These are phyloP conservation scores for Oryza glumipatula DNA, from an alignment of 176 grass and related monocot species.

Conservation along the genomic window DNA sequence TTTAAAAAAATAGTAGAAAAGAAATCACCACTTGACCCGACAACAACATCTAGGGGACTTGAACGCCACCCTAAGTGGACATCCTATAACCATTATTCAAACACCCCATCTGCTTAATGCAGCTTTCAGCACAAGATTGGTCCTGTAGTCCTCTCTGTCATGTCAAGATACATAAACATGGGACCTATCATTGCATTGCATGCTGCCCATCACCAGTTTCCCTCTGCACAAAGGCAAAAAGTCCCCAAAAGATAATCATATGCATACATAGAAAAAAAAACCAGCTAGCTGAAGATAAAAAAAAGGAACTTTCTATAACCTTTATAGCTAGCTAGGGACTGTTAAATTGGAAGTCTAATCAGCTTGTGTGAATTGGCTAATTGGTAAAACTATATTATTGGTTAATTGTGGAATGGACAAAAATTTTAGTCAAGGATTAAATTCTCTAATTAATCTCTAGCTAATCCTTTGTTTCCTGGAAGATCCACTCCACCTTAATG, in stretches of 20 bases:
- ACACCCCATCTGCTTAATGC: conserved; percentile 45
- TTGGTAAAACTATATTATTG: not conserved
- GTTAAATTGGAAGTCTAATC: not conserved
- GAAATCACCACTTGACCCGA: conserved; percentile 38
- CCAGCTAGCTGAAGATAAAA: not conserved
- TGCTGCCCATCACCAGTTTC: conserved; percentile 38
- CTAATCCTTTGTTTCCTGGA: not conserved
- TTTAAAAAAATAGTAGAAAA: not conserved
- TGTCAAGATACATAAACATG: conserved; percentile 55
- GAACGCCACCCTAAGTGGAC: conserved; percentile 61
- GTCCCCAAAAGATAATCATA: not conserved
- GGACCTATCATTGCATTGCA: conserved; percentile 42
- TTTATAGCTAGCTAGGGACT: not conserved
- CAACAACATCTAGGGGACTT: conserved; percentile 59
- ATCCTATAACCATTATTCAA: conserved; percentile 50
- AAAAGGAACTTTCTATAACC: not conserved
- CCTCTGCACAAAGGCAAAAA: not conserved
- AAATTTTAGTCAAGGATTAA: not conserved
- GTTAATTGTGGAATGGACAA: not conserved
- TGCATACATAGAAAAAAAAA: not conserved
- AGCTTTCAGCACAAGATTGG: conserved; percentile 48
- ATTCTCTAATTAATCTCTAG: not conserved
- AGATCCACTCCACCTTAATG: conserved; percentile 16
- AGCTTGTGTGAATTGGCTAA: not conserved
- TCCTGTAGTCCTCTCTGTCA: conserved; percentile 39